Base-by-base conservation (phyloP, 257 asterid genomes). In the Rubia yunnanensis region DNA sequence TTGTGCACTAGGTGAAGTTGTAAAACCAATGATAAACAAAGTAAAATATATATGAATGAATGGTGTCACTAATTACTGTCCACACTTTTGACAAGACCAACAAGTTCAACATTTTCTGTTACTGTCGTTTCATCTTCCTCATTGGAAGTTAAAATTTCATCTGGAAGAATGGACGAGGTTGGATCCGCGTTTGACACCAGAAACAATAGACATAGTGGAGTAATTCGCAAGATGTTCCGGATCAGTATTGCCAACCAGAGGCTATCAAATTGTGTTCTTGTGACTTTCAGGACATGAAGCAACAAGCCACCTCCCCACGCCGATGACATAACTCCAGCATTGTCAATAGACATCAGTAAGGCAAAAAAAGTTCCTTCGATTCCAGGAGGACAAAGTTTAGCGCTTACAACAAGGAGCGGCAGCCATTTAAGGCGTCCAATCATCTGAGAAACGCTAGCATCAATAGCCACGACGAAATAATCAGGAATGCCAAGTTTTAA, bases 301-400 rank as follows among this genome's bases (percentile, higher is more conserved):
- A 88, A 69, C 63, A 91, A 53, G 15, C 98, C 95, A 30, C 98
- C 98, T 5, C 83, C 79, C 98, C 98, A 91, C 1, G 94, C 82
- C 8, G 98, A 81, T 11, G 98, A 83, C 61, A 91, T 84, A 38
- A 88, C 73, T 13, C 98, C 98, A n/a, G 90, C 77, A 63, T 91
- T 91, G 57, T 91, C 98, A 10, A 91, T 91, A 0, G 96, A 88
- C 96, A 88, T 91, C 31, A 91, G 90, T 78, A 91, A 69, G 31
- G 96, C 96, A n/a, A 91, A 91, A 67, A 91, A 86, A 0, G 96
- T 88, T 67, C 98, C 98, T 66, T 91, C 96, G 0, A 91, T 86
- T 60, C 98, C 98, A 22, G 88, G 76, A 36, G 98, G 98, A 71
- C 98, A 91, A 13, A 91, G 79, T 83, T 81, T 88, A n/a, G 96